Base-by-base conservation (phyloP, 1,139 yeast genomes). In the Blastobotrys ciferrii region DNA sequence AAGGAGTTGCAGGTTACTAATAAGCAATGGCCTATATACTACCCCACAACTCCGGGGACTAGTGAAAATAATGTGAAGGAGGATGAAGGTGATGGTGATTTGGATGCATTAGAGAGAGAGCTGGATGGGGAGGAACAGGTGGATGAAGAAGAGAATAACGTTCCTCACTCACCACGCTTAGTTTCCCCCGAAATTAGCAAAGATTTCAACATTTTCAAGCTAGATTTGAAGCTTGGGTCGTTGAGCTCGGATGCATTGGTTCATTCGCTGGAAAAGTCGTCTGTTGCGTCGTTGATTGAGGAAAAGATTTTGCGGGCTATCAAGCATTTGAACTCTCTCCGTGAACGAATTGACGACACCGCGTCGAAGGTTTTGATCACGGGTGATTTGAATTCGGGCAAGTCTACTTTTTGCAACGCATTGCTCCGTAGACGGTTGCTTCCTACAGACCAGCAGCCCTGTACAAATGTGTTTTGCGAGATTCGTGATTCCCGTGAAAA, bases 361-460 rank as follows among this genome's bases (percentile, higher is more conserved):
- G 78, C 94, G 0, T 91, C 98, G 1, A 92, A 91, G 61, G 98
- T 94, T 1, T 81, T 94, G 58, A 91, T 94, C 33, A 94, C 98
- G 1, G 99, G 99, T 43, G 99, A 94, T 66, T 77, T 94, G 58
- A 94, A 94, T 66, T 87, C 98, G 0, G 99, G 99, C 3, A 94
- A 94, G 64, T 88, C 97, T 1, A 87, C 96, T 0, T 88, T 94
- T 59, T 94, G 98, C 68, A 94, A 94, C 63, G 94, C 97, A 0
- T 71, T 94, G 43, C 71, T 94, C 54, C 75, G 94, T 56, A 77
- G 95, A 53, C 79, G 80, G 47, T 69, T 94, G 1, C 72, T 92
- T 44, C 98, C 99, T 0, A 96, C 87, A 59, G 99, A 94, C 66
- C 98, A 94, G 63, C 96, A 94, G 62, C 99, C 99, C 1, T 91